Conservation (phyloP, 2,329 filamentous ascomycete species). For the Cercospora brassicicola region DNA sequence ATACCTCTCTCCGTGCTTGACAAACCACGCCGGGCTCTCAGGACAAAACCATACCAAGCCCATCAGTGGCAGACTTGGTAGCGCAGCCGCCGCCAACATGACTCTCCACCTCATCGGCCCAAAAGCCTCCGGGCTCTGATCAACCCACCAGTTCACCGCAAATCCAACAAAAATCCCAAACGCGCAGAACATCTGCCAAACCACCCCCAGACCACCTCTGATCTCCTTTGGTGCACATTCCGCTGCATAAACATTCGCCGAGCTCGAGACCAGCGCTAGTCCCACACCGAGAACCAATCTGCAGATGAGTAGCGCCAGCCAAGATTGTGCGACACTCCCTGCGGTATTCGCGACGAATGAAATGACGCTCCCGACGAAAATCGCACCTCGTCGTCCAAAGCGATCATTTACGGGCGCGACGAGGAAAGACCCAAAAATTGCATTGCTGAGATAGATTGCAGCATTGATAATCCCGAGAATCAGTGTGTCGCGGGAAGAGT, state of each 20-base stretch:
- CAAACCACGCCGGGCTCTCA: not conserved
- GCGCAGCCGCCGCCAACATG: not conserved
- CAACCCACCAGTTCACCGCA: not conserved
- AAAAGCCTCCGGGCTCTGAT: not conserved
- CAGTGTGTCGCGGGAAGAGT: conserved; percentile 21
- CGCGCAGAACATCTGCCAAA: not conserved
- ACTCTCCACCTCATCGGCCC: not conserved
- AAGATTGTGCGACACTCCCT: not conserved
- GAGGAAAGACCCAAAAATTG: not conserved
- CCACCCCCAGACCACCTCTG: not conserved
- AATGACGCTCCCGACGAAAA: not conserved
- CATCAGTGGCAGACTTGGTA: not conserved
- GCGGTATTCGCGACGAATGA: not conserved
- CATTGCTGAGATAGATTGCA: not conserved
- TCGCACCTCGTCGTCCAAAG: not conserved
- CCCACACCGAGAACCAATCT: not conserved
- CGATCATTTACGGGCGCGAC: not conserved
- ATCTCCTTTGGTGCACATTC: not conserved
- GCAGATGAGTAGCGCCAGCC: not conserved
- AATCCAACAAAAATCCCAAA: not conserved
- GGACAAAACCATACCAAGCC: not conserved
- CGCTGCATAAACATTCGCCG: not conserved
- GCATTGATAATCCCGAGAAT: conserved; percentile 33
- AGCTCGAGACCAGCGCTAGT: not conserved
- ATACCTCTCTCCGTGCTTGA: not conserved